Evolutionary conservation across 2,329 filamentous ascomycete genomes (phyloP).

Genomic region (Neofusicoccum laricinum): DNA sequence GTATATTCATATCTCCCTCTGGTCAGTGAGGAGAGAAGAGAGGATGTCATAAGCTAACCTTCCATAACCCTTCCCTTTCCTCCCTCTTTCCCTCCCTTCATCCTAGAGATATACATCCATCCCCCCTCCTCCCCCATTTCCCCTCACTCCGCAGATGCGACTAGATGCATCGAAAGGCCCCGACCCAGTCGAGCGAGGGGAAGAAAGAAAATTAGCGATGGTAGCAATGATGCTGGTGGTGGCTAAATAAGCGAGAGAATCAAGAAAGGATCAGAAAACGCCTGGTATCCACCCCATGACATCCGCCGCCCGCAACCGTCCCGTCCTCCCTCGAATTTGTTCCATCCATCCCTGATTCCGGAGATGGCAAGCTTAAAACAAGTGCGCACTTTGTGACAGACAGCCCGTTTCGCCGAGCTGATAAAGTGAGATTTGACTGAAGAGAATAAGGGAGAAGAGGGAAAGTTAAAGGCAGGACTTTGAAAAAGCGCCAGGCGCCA

Average conservation of each 20-base stretch:
- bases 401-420: background rate
- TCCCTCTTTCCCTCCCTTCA: no score
- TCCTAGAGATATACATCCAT: no score
- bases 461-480: background rate
- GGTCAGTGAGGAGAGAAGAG: no score
- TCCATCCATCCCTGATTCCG: no score
- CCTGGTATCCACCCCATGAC: background rate
- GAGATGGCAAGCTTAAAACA: background rate
- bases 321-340: no score
- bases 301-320: background rate
- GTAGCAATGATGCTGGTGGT: background rate
- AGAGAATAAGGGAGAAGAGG: background rate
- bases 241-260: background rate
- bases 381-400: background rate
- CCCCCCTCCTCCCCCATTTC: no score
- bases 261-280: background rate
- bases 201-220: no score
- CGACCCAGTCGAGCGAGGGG: background rate
- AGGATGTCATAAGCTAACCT: no score
- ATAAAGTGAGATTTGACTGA: background rate
- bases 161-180: no score
- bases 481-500: background rate
- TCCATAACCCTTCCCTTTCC: no score
- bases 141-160: no score
- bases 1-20: no score